These are phyloP conservation scores for Hordeum vulgare DNA, from an alignment of 176 grass and related monocot genomes.

Conservation along the genomic window MorexV3_pseudomolecules_assembly NC_058519.1:178013633-178014132, in stretches of 20 bases:
- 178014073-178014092: slow-evolving; percentile 27
- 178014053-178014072: slow-evolving; percentile 28
- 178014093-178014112: slow-evolving; percentile 16
- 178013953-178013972: slow-evolving; percentile 7
- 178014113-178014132: slow-evolving; percentile 34
- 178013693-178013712: too few relatives aligned
- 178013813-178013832: slow-evolving; percentile 23
- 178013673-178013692: too few relatives aligned
- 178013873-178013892: neutral
- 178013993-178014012: slow-evolving; percentile 36
- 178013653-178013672: too few relatives aligned
- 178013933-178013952: slow-evolving; percentile 25
- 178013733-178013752: too few relatives aligned
- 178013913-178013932: slow-evolving; percentile 17
- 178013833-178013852: slow-evolving; percentile 25
- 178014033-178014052: neutral
- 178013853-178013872: slow-evolving; percentile 13
- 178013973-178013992: slow-evolving; percentile 24
- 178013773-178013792: too few relatives aligned
- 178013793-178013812: neutral
- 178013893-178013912: slow-evolving; percentile 37
- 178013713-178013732: too few relatives aligned
- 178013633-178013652: too few relatives aligned
- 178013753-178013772: too few relatives aligned
- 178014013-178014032: neutral